These are phyloP conservation scores for Colletotrichum musae DNA, from an alignment of 2,329 filamentous ascomycete species.

Conservation along the genomic window DNA sequence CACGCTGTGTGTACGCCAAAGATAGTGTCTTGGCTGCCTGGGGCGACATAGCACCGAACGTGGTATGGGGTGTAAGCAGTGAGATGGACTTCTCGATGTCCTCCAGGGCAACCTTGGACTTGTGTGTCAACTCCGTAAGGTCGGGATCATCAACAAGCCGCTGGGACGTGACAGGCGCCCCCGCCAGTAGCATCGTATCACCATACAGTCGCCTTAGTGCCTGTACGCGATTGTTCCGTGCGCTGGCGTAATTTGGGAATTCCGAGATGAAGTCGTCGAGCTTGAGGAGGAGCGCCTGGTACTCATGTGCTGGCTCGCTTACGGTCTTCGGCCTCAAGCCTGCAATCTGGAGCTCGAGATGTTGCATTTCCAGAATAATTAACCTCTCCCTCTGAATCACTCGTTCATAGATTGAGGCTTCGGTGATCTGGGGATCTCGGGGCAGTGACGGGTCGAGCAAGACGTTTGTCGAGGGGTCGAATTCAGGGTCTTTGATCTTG, in stretches of 20 bases:
- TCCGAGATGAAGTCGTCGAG: conserved; percentile 70
- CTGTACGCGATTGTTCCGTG: conserved; percentile 82
- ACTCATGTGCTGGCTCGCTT: conserved; percentile 59
- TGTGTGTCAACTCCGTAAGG: conserved; percentile 54
- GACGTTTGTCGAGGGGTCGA: conserved; percentile 67
- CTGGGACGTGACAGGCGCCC: conserved; percentile 53
- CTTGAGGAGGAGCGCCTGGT: conserved; percentile 61
- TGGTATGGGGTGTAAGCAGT: conserved; percentile 68
- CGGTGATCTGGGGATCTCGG: conserved; percentile 70
- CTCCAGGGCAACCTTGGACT: conserved; percentile 59
- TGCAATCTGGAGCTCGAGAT: conserved; percentile 67
- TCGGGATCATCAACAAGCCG: conserved; percentile 58
- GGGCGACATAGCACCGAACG: conserved; percentile 70
- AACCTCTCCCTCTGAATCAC: conserved; percentile 66
- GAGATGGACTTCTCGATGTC: conserved; percentile 72
- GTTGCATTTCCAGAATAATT: conserved; percentile 69
- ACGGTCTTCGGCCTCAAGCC: conserved; percentile 55
- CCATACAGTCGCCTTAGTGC: conserved; percentile 74
- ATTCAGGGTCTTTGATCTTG: conserved; percentile 78
- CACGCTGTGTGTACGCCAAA: conserved; percentile 80
- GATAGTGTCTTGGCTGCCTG: conserved; percentile 77
- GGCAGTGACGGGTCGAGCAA: conserved; percentile 68
- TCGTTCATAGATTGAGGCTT: conserved; percentile 64
- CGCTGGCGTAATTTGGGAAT: conserved; percentile 78
- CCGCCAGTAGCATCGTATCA: conserved; percentile 67